Percentiles rank a stretch among this genome's conserved stretches.
phyloP scores from a whole-genome alignment of 352 stramenopile genomes.

The Pseudoperonospora humuli region DNA sequence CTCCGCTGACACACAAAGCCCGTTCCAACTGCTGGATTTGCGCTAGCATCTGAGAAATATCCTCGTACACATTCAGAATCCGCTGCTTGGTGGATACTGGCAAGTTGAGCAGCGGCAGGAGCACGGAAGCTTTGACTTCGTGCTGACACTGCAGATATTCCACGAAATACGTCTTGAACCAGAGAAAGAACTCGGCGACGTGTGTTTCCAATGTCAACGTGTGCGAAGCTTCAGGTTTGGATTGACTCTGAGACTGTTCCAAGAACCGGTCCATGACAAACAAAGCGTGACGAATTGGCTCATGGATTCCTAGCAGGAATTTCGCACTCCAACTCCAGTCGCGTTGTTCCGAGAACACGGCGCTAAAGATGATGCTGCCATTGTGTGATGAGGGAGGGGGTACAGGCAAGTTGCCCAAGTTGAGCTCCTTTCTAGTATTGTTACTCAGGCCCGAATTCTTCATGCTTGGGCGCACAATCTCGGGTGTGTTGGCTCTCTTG shows the following conservation, averaged over 20 bases:
- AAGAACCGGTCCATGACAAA: slow-evolving; percentile 80
- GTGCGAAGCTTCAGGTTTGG: slow-evolving; percentile 22
- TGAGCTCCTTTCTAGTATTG: slow-evolving; percentile 18
- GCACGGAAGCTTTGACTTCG: slow-evolving; percentile 50
- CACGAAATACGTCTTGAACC: slow-evolving; percentile 73
- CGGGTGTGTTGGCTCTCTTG: slow-evolving; percentile 22
- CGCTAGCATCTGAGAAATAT: slow-evolving; percentile 47
- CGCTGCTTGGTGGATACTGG: slow-evolving; percentile 47
- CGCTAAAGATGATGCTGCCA: slow-evolving; percentile 59
- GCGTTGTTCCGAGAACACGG: slow-evolving; percentile 43
- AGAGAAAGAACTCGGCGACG: slow-evolving; percentile 59
- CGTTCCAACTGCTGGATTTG: slow-evolving; percentile 53
- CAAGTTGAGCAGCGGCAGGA: slow-evolving; percentile 51
- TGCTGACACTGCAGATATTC: slow-evolving; percentile 66
- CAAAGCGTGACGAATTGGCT: slow-evolving; percentile 70
- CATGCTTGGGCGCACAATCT: slow-evolving; percentile 24
- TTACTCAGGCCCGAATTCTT: slow-evolving; percentile 6
- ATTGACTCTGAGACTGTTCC: slow-evolving; percentile 41
- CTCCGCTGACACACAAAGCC: slow-evolving; percentile 33
- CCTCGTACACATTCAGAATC: slow-evolving; percentile 55
- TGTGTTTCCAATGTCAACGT: slow-evolving; percentile 35
- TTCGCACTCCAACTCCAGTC: slow-evolving; percentile 63
- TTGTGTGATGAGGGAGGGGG: slow-evolving; percentile 45
- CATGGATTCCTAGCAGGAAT: slow-evolving; percentile 66
- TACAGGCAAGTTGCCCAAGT: slow-evolving; percentile 31